Evolutionary conservation across 768 basidiomycete species (phyloP).

Genomic region (Hortiboletus campestris): DNA sequence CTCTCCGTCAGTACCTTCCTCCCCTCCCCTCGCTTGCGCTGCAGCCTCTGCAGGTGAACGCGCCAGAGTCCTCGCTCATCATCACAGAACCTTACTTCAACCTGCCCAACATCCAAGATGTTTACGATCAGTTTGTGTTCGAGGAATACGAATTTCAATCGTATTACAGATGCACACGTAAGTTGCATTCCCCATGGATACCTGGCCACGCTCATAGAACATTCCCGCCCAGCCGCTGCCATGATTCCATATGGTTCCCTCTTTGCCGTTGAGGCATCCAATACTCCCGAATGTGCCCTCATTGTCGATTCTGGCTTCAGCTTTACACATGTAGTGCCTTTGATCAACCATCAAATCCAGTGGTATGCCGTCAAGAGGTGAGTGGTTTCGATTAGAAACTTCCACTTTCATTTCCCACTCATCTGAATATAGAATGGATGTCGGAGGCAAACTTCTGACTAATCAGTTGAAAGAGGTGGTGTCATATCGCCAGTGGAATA

Average conservation of each 20-base stretch:
- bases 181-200: slow-evolving; percentile 33
- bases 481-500: slow-evolving; percentile 96
- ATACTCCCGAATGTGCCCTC: slow-evolving; percentile 74
- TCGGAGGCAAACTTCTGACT: slow-evolving; percentile 93
- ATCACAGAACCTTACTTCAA: slow-evolving; percentile 96
- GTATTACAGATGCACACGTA: slow-evolving; percentile 80
- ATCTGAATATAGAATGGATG: slow-evolving; percentile 73
- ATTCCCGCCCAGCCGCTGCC: slow-evolving; percentile 61
- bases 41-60: slow-evolving; percentile 56
- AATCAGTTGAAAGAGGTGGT: slow-evolving; percentile 94
- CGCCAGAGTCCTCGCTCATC: slow-evolving; percentile 69
- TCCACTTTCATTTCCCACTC: slow-evolving; percentile 14
- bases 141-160: slow-evolving; percentile 94
- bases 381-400: slow-evolving; percentile 11
- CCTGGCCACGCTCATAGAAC: slow-evolving; percentile 20
- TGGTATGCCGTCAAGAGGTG: slow-evolving; percentile 85
- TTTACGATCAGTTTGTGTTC: slow-evolving; percentile 94
- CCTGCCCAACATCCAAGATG: slow-evolving; percentile 85
- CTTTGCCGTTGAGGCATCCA: slow-evolving; percentile 49
- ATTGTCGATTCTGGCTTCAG: slow-evolving; percentile 92
- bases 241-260: slow-evolving; percentile 72
- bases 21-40: slow-evolving; percentile 1
- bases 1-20: slow-evolving; percentile 50
- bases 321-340: slow-evolving; percentile 88
- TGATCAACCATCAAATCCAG: slow-evolving; percentile 69